These are phyloP conservation scores for Myxozyma kluyveri DNA, from an alignment of 805 yeast species.

Conservation along the genomic window DNA sequence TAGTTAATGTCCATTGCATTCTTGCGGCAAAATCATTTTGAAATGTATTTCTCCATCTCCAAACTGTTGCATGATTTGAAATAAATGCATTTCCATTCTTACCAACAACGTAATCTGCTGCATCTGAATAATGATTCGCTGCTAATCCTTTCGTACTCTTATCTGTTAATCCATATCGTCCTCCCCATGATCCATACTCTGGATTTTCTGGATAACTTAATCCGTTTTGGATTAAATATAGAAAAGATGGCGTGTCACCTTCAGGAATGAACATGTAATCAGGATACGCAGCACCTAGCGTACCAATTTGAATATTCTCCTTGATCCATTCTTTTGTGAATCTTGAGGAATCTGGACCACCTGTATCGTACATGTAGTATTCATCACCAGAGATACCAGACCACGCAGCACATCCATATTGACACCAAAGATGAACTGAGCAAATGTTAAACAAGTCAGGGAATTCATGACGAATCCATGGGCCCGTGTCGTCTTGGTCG, in stretches of 20 bases:
- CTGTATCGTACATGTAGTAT: constrained; percentile 3
- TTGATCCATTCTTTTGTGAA: constrained; percentile 7
- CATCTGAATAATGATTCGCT: neutral
- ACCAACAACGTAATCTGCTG: constrained; percentile 5
- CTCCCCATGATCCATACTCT: constrained; percentile 10
- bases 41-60: constrained; percentile 11
- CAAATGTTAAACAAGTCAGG: constrained; percentile 8
- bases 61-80: constrained; percentile 7
- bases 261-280: constrained; percentile 2
- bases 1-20: constrained; percentile 10
- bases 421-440: constrained; percentile 8
- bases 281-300: constrained; percentile 8
- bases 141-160: neutral
- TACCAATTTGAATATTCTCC: constrained; percentile 9
- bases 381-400: constrained; percentile 9
- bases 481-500: constrained; percentile 13
- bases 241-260: constrained; percentile 13
- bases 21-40: constrained; percentile 12
- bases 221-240: constrained; percentile 12
- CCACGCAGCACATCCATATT: constrained; percentile 10
- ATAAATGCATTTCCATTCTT: neutral
- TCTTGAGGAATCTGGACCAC: constrained; percentile 4
- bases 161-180: constrained; percentile 1
- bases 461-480: constrained; percentile 1
- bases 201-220: constrained; percentile 8